Conservation (phyloP, 257 asterid species). For the Nicotiana benthamiana region DNA sequence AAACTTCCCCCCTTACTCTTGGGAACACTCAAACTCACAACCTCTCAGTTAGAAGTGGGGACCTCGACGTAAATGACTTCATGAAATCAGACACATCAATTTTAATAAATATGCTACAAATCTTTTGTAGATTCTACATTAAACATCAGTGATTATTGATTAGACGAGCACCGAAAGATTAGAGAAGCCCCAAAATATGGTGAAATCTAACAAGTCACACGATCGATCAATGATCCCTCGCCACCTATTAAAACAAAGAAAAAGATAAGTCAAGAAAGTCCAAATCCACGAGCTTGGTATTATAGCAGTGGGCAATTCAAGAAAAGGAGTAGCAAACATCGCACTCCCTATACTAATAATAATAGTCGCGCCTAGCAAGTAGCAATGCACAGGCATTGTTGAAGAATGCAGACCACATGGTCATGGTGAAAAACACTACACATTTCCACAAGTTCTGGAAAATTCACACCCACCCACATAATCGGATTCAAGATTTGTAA, state of each 20-base stretch:
- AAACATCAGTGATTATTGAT: neutral
- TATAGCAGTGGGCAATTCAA: neutral
- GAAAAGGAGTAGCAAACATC: neutral
- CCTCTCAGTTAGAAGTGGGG: no score
- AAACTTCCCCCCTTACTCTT: no score
- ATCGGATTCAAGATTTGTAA: no score
- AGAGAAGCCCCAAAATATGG: neutral
- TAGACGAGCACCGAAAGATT: neutral
- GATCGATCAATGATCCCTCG: neutral
- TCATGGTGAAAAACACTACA: neutral
- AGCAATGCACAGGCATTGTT: constrained; percentile 3
- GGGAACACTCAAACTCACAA: no score
- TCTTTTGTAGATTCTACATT: neutral
- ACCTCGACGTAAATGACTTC: neutral
- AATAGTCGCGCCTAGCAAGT: neutral
- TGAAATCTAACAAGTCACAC: neutral
- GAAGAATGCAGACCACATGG: constrained; percentile 4
- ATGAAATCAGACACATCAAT: neutral
- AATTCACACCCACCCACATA: neutral
- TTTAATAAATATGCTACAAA: neutral
- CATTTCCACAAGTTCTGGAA: neutral
- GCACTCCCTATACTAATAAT: neutral
- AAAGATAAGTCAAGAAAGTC: neutral
- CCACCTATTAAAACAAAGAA: neutral
- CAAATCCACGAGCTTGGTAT: neutral